Percentiles rank a stretch among this genome's conserved stretches.
These are phyloP conservation scores for Capsella rubella DNA, from an alignment of 441 rosid species.

Conservation along the genomic window DNA sequence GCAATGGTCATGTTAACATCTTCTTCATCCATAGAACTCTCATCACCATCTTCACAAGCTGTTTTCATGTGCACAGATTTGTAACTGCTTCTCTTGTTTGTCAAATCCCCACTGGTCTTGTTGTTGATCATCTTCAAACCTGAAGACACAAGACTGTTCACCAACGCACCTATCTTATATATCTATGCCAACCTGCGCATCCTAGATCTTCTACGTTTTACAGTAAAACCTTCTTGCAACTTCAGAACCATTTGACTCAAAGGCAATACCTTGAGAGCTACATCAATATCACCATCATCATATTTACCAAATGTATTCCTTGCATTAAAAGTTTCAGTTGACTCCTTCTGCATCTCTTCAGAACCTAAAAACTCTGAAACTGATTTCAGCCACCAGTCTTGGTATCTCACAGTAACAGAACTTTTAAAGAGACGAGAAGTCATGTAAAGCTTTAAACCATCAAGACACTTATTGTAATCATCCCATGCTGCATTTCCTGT, in stretches of 20 bases:
- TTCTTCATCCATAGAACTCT: conserved; percentile 30
- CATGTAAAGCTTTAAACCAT: conserved; percentile 43
- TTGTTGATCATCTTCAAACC: too few relatives aligned
- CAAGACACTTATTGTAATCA: conserved; percentile 45
- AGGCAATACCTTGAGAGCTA: too few relatives aligned
- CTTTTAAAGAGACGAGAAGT: conserved; percentile 47
- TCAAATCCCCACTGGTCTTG: too few relatives aligned
- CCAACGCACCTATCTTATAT: too few relatives aligned
- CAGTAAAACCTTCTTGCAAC: too few relatives aligned
- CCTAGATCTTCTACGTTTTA: too few relatives aligned
- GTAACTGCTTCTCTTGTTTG: too few relatives aligned
- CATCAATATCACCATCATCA: too few relatives aligned
- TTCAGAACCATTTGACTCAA: too few relatives aligned
- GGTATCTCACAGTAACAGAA: conserved; percentile 51
- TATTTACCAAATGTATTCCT: not conserved
- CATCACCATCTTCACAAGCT: conserved; percentile 23
- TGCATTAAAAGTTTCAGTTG: conserved; percentile 9
- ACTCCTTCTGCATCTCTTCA: conserved; percentile 4
- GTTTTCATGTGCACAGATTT: not conserved
- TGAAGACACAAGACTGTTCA: too few relatives aligned
- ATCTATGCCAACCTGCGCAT: too few relatives aligned
- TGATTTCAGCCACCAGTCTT: conserved; percentile 54
- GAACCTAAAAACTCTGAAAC: not conserved
- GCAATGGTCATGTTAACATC: conserved; percentile 19
- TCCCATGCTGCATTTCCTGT: conserved; percentile 6